Evolutionary conservation across 2,329 filamentous ascomycete species (phyloP).

Genomic region (Graphium sp.): DNA sequence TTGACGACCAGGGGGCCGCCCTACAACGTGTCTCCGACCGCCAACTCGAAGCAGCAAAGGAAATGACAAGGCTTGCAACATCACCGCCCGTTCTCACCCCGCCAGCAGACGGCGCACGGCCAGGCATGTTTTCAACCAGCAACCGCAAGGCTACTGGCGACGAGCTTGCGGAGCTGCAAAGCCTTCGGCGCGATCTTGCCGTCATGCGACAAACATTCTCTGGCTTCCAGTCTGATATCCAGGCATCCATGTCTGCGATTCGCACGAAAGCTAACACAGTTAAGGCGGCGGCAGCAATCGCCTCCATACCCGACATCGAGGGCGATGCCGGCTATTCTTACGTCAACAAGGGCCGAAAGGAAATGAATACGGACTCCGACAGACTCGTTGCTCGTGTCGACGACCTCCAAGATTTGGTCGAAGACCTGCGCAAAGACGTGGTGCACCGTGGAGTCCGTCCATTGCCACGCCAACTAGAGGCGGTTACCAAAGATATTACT

Average conservation of each 20-base stretch:
- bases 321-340: conserved; percentile 72
- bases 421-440: conserved; percentile 94
- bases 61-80: conserved; percentile 49
- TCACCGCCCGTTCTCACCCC: conserved; percentile 23
- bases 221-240: conserved; percentile 74
- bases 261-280: conserved; percentile 68
- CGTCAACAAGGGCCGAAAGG: conserved; percentile 74
- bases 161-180: conserved; percentile 66
- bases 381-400: conserved; percentile 83
- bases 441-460: conserved; percentile 85
- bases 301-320: conserved; percentile 52
- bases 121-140: conserved; percentile 13
- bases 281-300: conserved; percentile 57
- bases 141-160: conserved; percentile 32
- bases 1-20: conserved; percentile 68
- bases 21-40: conserved; percentile 79
- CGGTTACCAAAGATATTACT: conserved; percentile 75
- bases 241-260: conserved; percentile 71
- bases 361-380: conserved; percentile 74
- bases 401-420: conserved; percentile 90
- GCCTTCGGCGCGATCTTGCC: conserved; percentile 72
- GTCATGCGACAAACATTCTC: conserved; percentile 87
- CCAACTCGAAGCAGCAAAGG: conserved; percentile 77
- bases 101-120: conserved; percentile 19
- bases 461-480: conserved; percentile 75